Evolutionary conservation across 2,329 filamentous ascomycete genomes (phyloP).

Genomic region (Clarireedia hainanense): DNA sequence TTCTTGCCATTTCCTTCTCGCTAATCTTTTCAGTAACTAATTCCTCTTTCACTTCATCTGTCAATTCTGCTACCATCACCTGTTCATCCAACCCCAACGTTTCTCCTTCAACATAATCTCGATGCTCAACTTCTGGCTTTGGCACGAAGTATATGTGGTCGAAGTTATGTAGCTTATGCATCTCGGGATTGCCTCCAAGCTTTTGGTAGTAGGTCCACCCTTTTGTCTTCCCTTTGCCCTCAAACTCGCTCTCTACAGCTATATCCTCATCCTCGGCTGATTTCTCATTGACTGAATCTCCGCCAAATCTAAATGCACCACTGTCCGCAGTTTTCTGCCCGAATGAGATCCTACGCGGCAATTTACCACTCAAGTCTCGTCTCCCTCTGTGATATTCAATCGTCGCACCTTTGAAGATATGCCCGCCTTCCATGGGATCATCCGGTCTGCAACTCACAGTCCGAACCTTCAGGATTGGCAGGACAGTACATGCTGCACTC

Average conservation of each 20-base stretch:
- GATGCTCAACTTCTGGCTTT: background rate
- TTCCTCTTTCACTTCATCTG: background rate
- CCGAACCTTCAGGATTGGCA: slow-evolving; percentile 6
- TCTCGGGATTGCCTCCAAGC: slow-evolving; percentile 6
- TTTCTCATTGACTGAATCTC: background rate
- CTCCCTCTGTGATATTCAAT: background rate
- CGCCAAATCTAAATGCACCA: background rate
- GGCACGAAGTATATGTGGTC: slow-evolving; percentile 6
- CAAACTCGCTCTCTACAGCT: too few species aligned
- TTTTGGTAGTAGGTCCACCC: background rate
- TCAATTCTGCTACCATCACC: background rate
- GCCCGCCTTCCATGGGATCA: background rate
- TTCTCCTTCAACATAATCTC: slow-evolving; percentile 3
- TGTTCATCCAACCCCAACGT: background rate
- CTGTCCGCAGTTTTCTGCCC: background rate
- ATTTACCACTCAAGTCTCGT: background rate
- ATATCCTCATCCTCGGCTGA: background rate
- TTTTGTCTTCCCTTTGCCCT: background rate
- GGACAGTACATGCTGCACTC: background rate
- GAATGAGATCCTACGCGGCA: background rate
- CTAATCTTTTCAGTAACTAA: background rate
- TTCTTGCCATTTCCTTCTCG: background rate
- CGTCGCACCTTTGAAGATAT: background rate
- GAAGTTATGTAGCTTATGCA: slow-evolving; percentile 5
- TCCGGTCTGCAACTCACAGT: background rate